Evolutionary conservation across 2,329 filamentous ascomycete species (phyloP), one percentile per base, ranked within the genome.

Genomic region (Alternaria arbusti): DNA sequence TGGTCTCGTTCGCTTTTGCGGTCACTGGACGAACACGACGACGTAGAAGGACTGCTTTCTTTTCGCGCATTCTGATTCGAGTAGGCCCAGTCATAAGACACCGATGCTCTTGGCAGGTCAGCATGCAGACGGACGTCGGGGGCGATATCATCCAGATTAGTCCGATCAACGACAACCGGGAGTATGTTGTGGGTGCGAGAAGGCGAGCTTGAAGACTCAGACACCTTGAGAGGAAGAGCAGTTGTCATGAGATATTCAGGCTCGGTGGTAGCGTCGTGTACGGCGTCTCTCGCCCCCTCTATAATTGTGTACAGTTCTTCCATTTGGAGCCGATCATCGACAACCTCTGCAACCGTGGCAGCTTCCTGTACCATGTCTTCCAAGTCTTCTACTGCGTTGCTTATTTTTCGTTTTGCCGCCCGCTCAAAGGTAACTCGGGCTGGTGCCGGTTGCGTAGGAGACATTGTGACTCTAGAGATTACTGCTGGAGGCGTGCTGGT

Each of bases 361-460:
- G 82, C 82, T 59, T 83, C 78, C 61, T 81, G 74, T 61, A 83
- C 81, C 49, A 84, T 73, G n/a, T 79, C 73, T 62, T 84, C 81
- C 6, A 84, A 63, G 0, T 76, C 78, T 26, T 77, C 77, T 6
- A 83, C 79, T 10, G 81, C 77, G 25, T 73, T 70, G 52, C 70
- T 75, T 25, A 77, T 67, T 13, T 54, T 70, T 40, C 66, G 61
- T 13, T 68, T 61, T 17, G 68, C 68, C 4, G 54, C 50, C 8
- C 61, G 61, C 40, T 70, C 69, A 23, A 77, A 74, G 15, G 70
- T 60, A 57, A 57, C 67, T 12, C 63, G 68, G 54, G 57, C 66
- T 28, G 72, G 72, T 13, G 54, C 59, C 49, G 73, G 71, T 26
- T 73, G 63, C 20, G 60, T 73, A 1, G 72, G 73, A 6, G 71